Evolutionary conservation across 1,139 yeast genomes (phyloP).

Genomic region (Magnusiomyces ingens): DNA sequence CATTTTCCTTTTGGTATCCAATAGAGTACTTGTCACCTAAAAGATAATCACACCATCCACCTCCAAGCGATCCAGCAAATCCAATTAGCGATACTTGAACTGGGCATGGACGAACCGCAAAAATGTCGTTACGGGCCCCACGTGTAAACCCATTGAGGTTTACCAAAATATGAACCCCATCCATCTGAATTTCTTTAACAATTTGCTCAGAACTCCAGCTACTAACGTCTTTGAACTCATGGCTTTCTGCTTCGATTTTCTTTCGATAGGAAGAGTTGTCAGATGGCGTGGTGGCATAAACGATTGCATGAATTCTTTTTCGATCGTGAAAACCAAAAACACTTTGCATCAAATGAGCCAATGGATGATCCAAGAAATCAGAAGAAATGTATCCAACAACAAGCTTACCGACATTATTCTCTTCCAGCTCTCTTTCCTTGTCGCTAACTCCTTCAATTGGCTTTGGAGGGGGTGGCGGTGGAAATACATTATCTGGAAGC

Average conservation of each 20-base stretch:
- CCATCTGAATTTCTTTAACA: slow-evolving; percentile 26
- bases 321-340: slow-evolving; percentile 31
- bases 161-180: slow-evolving; percentile 31
- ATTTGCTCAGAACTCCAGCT: slow-evolving; percentile 25
- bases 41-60: slow-evolving; percentile 32
- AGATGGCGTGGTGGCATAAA: slow-evolving; percentile 30
- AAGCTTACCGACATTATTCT: slow-evolving; percentile 18
- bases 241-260: slow-evolving; percentile 27
- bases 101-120: slow-evolving; percentile 33
- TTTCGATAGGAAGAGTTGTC: slow-evolving; percentile 29
- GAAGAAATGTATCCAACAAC: slow-evolving; percentile 33
- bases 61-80: slow-evolving; percentile 34
- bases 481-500: slow-evolving; percentile 29
- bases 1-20: slow-evolving; percentile 7
- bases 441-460: slow-evolving; percentile 5
- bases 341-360: slow-evolving; percentile 34
- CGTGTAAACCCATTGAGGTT: slow-evolving; percentile 34
- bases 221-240: slow-evolving; percentile 28
- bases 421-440: background rate
- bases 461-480: slow-evolving; percentile 30
- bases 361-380: slow-evolving; percentile 33
- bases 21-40: slow-evolving; percentile 25
- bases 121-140: slow-evolving; percentile 33
- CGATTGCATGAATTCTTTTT: slow-evolving; percentile 24
- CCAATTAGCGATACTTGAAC: slow-evolving; percentile 33